phyloP scores from a whole-genome alignment of 345 rosid genomes.

The Moringa oleifera region DNA sequence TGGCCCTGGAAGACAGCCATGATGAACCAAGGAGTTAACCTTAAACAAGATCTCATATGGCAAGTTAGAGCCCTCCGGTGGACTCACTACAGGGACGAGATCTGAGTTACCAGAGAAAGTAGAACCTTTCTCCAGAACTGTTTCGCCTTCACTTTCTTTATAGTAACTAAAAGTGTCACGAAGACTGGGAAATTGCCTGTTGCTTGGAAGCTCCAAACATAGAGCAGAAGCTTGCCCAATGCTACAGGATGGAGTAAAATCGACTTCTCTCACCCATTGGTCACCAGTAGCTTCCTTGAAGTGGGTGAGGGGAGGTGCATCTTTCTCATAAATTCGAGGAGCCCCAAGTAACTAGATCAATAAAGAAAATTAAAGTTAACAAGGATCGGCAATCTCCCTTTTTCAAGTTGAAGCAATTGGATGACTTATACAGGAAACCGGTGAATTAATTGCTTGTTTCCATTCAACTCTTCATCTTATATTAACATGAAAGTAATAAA shows the following conservation, averaged over 20 bases:
- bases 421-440: no score
- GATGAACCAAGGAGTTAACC: slow-evolving; percentile 41
- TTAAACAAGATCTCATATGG: slow-evolving; percentile 41
- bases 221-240: slow-evolving; percentile 50
- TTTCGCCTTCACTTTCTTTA: slow-evolving; percentile 17
- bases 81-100: slow-evolving; percentile 39
- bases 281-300: slow-evolving; percentile 28
- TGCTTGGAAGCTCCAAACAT: slow-evolving; percentile 42
- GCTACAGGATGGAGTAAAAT: slow-evolving; percentile 36
- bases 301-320: slow-evolving; percentile 4
- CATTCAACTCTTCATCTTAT: background rate
- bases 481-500: background rate
- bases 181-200: slow-evolving; percentile 27
- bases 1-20: slow-evolving; percentile 41
- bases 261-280: slow-evolving; percentile 43
- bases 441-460: no score
- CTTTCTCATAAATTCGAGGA: slow-evolving; percentile 27
- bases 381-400: background rate
- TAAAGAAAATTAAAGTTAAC: background rate
- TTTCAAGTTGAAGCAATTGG: background rate
- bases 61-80: slow-evolving; percentile 22
- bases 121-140: slow-evolving; percentile 23
- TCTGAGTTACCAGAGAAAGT: slow-evolving; percentile 17
- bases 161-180: slow-evolving; percentile 21
- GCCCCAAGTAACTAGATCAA: slow-evolving; percentile 25